Evolutionary conservation across 1,139 yeast species (phyloP), one percentile per base, ranked within the genome.

Genomic region (Protomyces gravidus): DNA sequence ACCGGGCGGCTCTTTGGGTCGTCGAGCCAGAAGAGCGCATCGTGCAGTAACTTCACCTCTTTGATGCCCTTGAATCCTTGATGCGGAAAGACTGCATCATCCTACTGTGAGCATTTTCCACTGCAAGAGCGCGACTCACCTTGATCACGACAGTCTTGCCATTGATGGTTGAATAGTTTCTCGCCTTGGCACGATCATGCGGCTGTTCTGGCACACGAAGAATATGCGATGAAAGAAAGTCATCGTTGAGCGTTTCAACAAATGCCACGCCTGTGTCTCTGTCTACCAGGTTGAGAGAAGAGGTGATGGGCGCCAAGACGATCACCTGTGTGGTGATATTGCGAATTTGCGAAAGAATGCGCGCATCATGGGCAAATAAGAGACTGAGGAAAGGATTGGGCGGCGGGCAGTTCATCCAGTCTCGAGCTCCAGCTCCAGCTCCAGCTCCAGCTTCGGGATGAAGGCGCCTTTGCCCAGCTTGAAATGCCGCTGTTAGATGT

Each of bases 111-210:
- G 27, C 23, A 52, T 4, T n/a, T 17, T 23, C 21, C n/a, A 33
- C 19, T 15, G 21, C 28, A 15, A 11, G 2, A n/a, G 11, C 42
- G 17, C 42, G 9, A 30, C 36, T 30, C 17, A 36, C 42, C 49
- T 59, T 52, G 39, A 59, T 52, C 17, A 59, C 55, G 27, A 59
- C 32, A 3, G 61, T 53, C 46, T 59, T 59, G 30, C 61, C 61
- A 36, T 52, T 52, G 46, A 59, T 33, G 2, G 61, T 59, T 15
- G 30, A 36, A 47, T 53, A 62, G 30, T 48, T 66, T 17, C 65
- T 74, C 50, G 80, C 80, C 48, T 74, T 59, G 17, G 51, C 36
- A n/a, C 58, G 25, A 13, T 46, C 58, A 33, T 45, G 27, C 19
- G 48, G 39, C 51, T 53, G 51, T n/a, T 46, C 58, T 1, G 36